phyloP scores from a whole-genome alignment of 2,329 filamentous ascomycete species.

The Neopestalotiopsis sp. region DNA sequence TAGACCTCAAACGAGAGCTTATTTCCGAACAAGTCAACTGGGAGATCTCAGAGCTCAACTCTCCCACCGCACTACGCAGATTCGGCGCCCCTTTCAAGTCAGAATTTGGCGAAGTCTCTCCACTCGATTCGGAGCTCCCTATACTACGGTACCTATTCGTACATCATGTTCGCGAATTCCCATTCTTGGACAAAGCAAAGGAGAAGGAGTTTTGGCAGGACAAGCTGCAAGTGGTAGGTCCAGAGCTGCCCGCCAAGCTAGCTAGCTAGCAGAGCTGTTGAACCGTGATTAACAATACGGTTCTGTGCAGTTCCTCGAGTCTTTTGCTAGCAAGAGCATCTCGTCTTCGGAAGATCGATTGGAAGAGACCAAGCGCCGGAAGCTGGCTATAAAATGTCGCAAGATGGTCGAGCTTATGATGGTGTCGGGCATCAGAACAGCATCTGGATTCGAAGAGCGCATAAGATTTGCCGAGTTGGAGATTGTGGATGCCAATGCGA shows the following conservation, averaged over 20 bases:
- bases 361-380: slow-evolving; percentile 93
- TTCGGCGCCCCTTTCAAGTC: slow-evolving; percentile 97
- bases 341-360: slow-evolving; percentile 95
- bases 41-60: slow-evolving; percentile 93
- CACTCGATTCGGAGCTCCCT: slow-evolving; percentile 91
- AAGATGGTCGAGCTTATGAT: slow-evolving; percentile 99
- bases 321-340: slow-evolving; percentile 95
- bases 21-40: slow-evolving; percentile 86
- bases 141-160: slow-evolving; percentile 97
- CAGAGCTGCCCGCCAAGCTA: neutral
- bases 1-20: slow-evolving; percentile 95
- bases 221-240: slow-evolving; percentile 89
- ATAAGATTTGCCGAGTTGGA: slow-evolving; percentile 97
- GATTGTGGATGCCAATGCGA: slow-evolving; percentile 90
- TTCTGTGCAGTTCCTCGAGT: slow-evolving; percentile 80
- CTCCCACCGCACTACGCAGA: slow-evolving; percentile 89
- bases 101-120: slow-evolving; percentile 89
- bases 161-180: slow-evolving; percentile 96
- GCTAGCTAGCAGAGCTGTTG: neutral
- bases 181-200: slow-evolving; percentile 92
- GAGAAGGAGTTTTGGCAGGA: slow-evolving; percentile 99
- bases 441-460: slow-evolving; percentile 95
- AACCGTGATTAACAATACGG: neutral
- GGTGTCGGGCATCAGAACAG: slow-evolving; percentile 95
- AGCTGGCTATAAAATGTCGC: slow-evolving; percentile 89